These are phyloP conservation scores for Exutisphaerella laricina DNA, from an alignment of 2,329 filamentous ascomycete species.

Conservation along the genomic window DNA sequence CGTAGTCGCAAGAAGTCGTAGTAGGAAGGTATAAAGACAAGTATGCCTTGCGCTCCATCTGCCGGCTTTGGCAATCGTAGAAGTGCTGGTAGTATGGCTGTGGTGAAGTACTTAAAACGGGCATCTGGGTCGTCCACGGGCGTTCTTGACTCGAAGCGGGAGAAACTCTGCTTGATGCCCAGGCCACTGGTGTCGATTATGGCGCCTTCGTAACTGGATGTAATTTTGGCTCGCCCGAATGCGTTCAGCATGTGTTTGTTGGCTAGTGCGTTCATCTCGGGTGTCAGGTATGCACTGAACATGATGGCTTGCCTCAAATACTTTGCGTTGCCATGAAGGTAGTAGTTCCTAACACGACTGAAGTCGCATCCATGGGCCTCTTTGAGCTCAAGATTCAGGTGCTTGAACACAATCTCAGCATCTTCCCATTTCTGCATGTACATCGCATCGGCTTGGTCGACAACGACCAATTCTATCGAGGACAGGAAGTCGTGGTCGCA, in stretches of 20 bases:
- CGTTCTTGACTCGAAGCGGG: constrained; percentile 68
- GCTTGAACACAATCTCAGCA: constrained; percentile 82
- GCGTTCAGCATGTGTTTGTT: constrained; percentile 73
- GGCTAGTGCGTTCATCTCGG: constrained; percentile 77
- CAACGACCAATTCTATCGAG: constrained; percentile 82
- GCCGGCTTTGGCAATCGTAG: constrained; percentile 61
- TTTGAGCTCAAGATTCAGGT: constrained; percentile 84
- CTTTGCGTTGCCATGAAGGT: constrained; percentile 78
- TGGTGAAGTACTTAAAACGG: constrained; percentile 85
- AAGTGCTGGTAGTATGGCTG: constrained; percentile 70
- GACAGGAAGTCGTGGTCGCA: constrained; percentile 85
- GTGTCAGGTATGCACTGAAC: constrained; percentile 75
- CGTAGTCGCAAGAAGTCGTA: constrained; percentile 91
- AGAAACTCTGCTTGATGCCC: constrained; percentile 79
- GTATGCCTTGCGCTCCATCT: constrained; percentile 54
- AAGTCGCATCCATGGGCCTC: constrained; percentile 84
- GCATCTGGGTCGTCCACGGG: constrained; percentile 75
- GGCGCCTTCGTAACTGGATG: constrained; percentile 61
- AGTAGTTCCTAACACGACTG: constrained; percentile 82
- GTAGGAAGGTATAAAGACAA: constrained; percentile 89
- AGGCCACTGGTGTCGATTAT: constrained; percentile 50
- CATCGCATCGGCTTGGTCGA: constrained; percentile 88
- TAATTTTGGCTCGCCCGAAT: constrained; percentile 70
- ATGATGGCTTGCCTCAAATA: constrained; percentile 81
- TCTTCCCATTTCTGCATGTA: constrained; percentile 99